Evolutionary conservation across 1,284 basidiomycete species (phyloP).

Genomic region (Blastosporella zonata): DNA sequence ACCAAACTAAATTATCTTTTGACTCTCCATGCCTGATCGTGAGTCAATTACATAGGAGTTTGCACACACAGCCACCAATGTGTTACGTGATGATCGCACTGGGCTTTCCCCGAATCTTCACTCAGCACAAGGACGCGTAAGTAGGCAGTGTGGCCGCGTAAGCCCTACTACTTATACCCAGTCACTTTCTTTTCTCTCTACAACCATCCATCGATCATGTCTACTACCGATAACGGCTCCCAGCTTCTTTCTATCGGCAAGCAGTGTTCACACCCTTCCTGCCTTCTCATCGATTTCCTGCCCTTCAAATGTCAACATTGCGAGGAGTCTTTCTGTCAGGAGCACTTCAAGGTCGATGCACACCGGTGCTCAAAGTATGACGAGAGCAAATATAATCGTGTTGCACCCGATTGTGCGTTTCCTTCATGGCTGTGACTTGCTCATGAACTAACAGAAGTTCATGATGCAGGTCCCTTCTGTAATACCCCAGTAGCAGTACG

Average conservation of each 20-base stretch:
- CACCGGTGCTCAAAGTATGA: constrained; percentile 72
- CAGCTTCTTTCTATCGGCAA: constrained; percentile 65
- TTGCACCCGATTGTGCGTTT: constrained; percentile 67
- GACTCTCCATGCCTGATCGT: constrained; percentile 83
- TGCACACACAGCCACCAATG: not conserved
- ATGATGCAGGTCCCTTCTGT: constrained; percentile 63
- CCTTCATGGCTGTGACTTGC: not conserved
- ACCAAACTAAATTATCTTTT: constrained; percentile 58
- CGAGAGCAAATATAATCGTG: constrained; percentile 60
- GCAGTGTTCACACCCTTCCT: constrained; percentile 63
- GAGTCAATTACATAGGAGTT: too few relatives aligned
- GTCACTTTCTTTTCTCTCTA: constrained; percentile 10
- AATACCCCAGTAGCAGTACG: constrained; percentile 67
- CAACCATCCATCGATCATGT: constrained; percentile 20
- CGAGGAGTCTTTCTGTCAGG: constrained; percentile 61
- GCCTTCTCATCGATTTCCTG: constrained; percentile 74
- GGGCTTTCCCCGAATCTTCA: not conserved
- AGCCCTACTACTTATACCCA: constrained; percentile 18
- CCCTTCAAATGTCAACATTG: constrained; percentile 81
- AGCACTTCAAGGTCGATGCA: constrained; percentile 65
- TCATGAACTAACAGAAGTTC: not conserved
- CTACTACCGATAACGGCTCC: constrained; percentile 38
- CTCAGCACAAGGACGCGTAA: constrained; percentile 8
- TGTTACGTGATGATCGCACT: not conserved
- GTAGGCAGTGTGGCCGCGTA: constrained; percentile 20